Evolutionary conservation across 805 yeast genomes (phyloP).

Genomic region (Candida corydali): DNA sequence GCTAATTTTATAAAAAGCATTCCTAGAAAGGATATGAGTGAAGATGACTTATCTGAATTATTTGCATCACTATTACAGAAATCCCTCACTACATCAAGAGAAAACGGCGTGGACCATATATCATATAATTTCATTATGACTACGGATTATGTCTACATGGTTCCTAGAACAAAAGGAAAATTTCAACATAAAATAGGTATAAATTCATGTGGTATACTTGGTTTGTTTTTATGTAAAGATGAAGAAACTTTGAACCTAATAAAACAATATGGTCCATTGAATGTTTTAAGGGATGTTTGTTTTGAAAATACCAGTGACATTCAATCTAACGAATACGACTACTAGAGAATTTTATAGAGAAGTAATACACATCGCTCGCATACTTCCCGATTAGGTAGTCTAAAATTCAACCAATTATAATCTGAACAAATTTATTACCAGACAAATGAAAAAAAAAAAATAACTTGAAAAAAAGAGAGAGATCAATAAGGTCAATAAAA

Average conservation of each 20-base stretch:
- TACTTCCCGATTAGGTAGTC: conserved; percentile 23
- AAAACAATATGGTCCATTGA: conserved; percentile 42
- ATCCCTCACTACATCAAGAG: conserved; percentile 61
- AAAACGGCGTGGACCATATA: conserved; percentile 39
- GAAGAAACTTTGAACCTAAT: conserved; percentile 49
- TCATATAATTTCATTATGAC: conserved; percentile 84
- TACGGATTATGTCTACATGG: conserved; percentile 74
- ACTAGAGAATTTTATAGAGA: conserved; percentile 25
- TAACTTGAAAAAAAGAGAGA: background rate
- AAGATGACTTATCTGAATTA: conserved; percentile 59
- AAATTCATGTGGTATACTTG: conserved; percentile 78
- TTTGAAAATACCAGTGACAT: conserved; percentile 57
- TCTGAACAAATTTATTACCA: conserved; percentile 15
- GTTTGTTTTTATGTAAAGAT: conserved; percentile 73
- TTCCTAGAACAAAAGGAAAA: conserved; percentile 69
- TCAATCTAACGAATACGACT: conserved; percentile 61
- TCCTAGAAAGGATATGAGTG: conserved; percentile 36
- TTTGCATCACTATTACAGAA: conserved; percentile 73
- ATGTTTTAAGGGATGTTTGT: conserved; percentile 62
- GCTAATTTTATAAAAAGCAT: conserved; percentile 80
- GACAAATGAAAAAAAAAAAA: background rate
- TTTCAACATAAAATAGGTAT: conserved; percentile 54
- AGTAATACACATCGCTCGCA: conserved; percentile 3
- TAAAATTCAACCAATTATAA: conserved; percentile 23
- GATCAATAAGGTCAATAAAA: background rate